Percentiles rank a stretch among this genome's conserved stretches.
phyloP scores from a whole-genome alignment of 169 alveolate genomes.

The Plasmodium coatneyi region DNA sequence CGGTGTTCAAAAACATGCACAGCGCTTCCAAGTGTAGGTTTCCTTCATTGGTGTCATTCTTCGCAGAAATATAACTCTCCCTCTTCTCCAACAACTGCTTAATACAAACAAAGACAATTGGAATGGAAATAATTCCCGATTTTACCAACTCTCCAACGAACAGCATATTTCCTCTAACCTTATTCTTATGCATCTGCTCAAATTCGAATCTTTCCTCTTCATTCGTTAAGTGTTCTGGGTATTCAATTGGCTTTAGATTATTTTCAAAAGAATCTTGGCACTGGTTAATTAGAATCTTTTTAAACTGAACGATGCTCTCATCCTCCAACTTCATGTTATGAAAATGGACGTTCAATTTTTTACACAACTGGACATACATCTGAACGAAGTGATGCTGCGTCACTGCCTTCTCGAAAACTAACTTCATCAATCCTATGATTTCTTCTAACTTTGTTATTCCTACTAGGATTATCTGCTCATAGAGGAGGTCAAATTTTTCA shows the following conservation, averaged over 20 bases:
- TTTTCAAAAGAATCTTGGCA: slow-evolving; percentile 89
- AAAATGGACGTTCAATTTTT: slow-evolving; percentile 83
- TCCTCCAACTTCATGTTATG: slow-evolving; percentile 76
- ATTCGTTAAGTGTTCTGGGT: slow-evolving; percentile 82
- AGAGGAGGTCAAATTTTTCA: slow-evolving; percentile 84
- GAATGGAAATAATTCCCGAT: slow-evolving; percentile 87
- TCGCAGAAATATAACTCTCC: slow-evolving; percentile 77
- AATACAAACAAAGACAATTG: slow-evolving; percentile 86
- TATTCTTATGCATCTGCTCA: slow-evolving; percentile 88
- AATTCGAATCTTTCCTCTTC: slow-evolving; percentile 89
- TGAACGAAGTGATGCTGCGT: slow-evolving; percentile 91
- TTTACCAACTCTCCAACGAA: slow-evolving; percentile 89
- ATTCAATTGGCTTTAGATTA: slow-evolving; percentile 86
- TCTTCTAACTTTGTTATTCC: slow-evolving; percentile 82
- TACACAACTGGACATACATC: slow-evolving; percentile 90
- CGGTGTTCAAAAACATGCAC: slow-evolving; percentile 89
- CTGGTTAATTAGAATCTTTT: slow-evolving; percentile 84
- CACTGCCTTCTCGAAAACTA: slow-evolving; percentile 88
- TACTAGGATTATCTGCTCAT: slow-evolving; percentile 78
- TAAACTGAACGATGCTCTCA: slow-evolving; percentile 57
- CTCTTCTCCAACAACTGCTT: slow-evolving; percentile 86
- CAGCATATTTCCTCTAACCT: slow-evolving; percentile 90
- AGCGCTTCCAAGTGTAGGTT: slow-evolving; percentile 87
- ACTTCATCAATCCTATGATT: slow-evolving; percentile 79
- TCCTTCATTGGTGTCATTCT: slow-evolving; percentile 84